These are phyloP conservation scores for Leishmania gerbilli DNA, from an alignment of 208 protist species.

Conservation along the genomic window DNA sequence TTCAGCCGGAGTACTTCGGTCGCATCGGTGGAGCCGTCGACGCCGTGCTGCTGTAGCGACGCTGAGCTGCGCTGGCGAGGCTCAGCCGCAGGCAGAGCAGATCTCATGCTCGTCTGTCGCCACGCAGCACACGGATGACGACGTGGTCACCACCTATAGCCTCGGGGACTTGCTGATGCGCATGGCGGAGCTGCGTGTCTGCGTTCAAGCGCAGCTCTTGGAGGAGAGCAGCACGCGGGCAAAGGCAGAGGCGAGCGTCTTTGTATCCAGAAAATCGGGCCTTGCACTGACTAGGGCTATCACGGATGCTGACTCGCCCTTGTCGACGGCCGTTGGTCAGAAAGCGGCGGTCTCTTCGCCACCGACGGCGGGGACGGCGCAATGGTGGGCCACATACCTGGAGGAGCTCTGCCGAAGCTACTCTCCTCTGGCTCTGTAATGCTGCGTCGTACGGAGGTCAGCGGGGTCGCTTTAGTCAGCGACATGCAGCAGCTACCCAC, in stretches of 20 bases:
- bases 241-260: background rate
- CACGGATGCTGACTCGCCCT: background rate
- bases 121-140: conserved; percentile 22
- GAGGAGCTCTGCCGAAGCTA: conserved; percentile 29
- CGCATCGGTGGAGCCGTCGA: conserved; percentile 24
- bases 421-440: background rate
- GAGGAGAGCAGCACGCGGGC: conserved; percentile 3
- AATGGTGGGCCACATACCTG: conserved; percentile 29
- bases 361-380: conserved; percentile 14
- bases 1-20: conserved; percentile 18
- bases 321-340: background rate
- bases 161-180: conserved; percentile 14
- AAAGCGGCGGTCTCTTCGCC: background rate
- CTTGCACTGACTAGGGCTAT: background rate
- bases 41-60: background rate
- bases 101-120: conserved; percentile 10
- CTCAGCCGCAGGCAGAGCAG: background rate
- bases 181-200: conserved; percentile 27
- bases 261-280: background rate
- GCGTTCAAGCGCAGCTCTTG: conserved; percentile 31
- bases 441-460: too few species aligned
- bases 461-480: background rate
- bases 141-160: conserved; percentile 14
- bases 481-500: background rate
- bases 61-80: background rate